Percentiles rank a stretch among this genome's conserved stretches.
These are phyloP conservation scores for Hypomontagnella submonticulosa DNA, from an alignment of 495 filamentous ascomycete genomes.

Conservation along the genomic window DNA sequence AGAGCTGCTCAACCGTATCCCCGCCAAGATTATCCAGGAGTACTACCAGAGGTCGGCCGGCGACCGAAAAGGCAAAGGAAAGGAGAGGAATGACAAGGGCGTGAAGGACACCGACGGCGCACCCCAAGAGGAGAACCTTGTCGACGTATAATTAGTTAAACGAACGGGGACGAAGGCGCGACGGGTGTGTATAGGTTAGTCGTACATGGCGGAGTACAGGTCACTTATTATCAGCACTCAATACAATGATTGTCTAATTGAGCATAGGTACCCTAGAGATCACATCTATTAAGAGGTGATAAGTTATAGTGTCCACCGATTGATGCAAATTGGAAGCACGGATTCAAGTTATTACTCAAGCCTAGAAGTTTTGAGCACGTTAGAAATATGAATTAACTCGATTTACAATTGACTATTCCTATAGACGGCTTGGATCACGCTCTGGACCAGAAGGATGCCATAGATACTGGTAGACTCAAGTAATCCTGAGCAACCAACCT, in stretches of 20 bases:
- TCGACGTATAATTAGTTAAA: slow-evolving; percentile 65
- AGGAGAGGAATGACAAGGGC: slow-evolving; percentile 74
- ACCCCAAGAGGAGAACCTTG: slow-evolving; percentile 70
- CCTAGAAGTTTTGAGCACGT: too few relatives aligned
- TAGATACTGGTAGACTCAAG: too few relatives aligned
- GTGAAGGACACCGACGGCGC: slow-evolving; percentile 65
- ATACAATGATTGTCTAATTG: slow-evolving; percentile 35
- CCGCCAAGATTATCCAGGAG: slow-evolving; percentile 90
- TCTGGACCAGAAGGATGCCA: too few relatives aligned
- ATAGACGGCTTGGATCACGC: too few relatives aligned
- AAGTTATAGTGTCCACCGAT: too few relatives aligned
- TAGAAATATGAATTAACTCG: too few relatives aligned
- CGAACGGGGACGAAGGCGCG: slow-evolving; percentile 16
- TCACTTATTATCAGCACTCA: slow-evolving; percentile 39
- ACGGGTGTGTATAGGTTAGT: slow-evolving; percentile 45
- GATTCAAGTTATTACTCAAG: too few relatives aligned
- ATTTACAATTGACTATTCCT: too few relatives aligned
- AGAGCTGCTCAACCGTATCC: slow-evolving; percentile 97
- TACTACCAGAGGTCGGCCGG: slow-evolving; percentile 82
- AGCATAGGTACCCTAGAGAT: background rate
- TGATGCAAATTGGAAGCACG: too few relatives aligned
- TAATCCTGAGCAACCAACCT: background rate
- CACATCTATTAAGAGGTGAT: background rate
- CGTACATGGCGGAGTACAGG: slow-evolving; percentile 42
- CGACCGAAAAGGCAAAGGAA: slow-evolving; percentile 70